Conservation (phyloP, 148 eudicot genomes). For the Camellia lanceoleosa region DNA sequence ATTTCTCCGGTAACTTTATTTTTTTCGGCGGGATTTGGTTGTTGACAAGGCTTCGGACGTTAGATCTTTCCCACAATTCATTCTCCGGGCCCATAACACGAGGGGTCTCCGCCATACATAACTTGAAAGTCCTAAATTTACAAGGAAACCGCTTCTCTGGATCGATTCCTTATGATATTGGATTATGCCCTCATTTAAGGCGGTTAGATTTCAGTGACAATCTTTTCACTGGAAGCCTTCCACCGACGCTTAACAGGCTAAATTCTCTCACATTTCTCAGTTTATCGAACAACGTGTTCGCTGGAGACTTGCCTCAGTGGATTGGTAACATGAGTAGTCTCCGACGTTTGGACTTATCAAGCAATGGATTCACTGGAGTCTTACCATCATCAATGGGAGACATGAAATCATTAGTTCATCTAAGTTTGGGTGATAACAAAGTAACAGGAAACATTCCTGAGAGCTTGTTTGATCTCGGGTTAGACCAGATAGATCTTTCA, state of each 20-base stretch:
- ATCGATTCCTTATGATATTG: conserved; percentile 58
- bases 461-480: conserved; percentile 56
- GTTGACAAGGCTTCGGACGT: conserved; percentile 57
- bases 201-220: conserved; percentile 55
- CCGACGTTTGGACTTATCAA: conserved; percentile 56
- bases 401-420: conserved; percentile 39
- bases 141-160: conserved; percentile 77
- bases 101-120: conserved; percentile 56
- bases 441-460: conserved; percentile 59
- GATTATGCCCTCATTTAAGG: conserved; percentile 69
- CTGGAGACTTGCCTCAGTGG: conserved; percentile 69
- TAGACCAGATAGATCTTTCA: conserved; percentile 65
- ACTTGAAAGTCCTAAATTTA: conserved; percentile 57
- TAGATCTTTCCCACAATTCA: conserved; percentile 71
- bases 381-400: conserved; percentile 57
- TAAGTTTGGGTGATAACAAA: conserved; percentile 53
- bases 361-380: conserved; percentile 55
- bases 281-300: conserved; percentile 51
- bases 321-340: conserved; percentile 47
- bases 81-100: conserved; percentile 54
- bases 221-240: conserved; percentile 50
- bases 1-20: conserved; percentile 62
- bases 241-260: conserved; percentile 48
- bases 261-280: conserved; percentile 37
- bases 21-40: conserved; percentile 45